Evolutionary conservation across 495 filamentous ascomycete species (phyloP), one percentile per base, ranked within the genome.

Genomic region (Corynascus novoguineensis): DNA sequence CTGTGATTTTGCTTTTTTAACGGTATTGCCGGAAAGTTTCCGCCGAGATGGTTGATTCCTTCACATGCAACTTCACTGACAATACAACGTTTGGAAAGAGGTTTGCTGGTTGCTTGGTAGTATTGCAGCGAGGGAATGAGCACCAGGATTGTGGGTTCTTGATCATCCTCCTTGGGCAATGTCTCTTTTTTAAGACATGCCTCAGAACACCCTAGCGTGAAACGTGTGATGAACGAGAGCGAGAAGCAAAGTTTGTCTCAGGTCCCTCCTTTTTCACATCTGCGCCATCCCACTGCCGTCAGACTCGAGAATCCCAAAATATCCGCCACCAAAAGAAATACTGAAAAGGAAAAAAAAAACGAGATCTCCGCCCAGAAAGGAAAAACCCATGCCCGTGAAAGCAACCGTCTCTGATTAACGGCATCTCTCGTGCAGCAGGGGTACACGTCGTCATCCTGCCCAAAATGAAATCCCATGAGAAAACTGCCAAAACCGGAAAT

Each of bases 81-180:
- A n/a, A 31, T 49, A 12, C 29, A 21, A 31, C n/a, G n/a, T 34
- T 32, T 27, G 28, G 46, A 49, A 27, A 34, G 31, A 24, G 19
- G 14, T 40, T 40, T 40, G 55, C 55, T 50, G 47, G 46, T 50
- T 50, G 55, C 47, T 44, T 44, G 55, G 48, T 58, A 42, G 41
- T 58, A 50, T 58, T 58, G 27, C 17, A 53, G 44, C 28, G 56
- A 53, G 56, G 22, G 56, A 53, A 59, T 59, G 56, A 59, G 56
- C 56, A 53, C 56, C 41, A 53, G 49, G 10, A 0, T 21, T 35
- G 40, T 42, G 25, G 17, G 37, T 8, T 53, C 25, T n/a, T 38
- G 12, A 17, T 11, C 31, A 14, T 22, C 49, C 34, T 37, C 48
- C 19, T 24, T 35, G n/a, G 48, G 31, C 31, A 10, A 25, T 50